These are phyloP conservation scores for Beta corolliflora DNA, from an alignment of 179 eudicot species.

Conservation along the genomic window DNA sequence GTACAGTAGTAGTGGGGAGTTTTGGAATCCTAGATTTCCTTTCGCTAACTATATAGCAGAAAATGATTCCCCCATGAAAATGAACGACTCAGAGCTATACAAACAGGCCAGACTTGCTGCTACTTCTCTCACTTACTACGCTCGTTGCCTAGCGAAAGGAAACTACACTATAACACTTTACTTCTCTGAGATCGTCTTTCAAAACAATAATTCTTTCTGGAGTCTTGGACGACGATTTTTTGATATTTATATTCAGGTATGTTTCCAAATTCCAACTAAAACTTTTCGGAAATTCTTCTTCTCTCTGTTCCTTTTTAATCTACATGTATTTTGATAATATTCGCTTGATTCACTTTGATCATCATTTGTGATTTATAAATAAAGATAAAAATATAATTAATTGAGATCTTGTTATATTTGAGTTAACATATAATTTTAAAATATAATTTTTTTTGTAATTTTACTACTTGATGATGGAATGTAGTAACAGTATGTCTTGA, in stretches of 20 bases:
- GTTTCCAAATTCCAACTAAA: background rate
- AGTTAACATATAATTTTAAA: too few species aligned
- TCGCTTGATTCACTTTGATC: too few species aligned
- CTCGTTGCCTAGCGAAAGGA: conserved; percentile 33
- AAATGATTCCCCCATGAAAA: conserved; percentile 9
- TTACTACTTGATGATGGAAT: too few species aligned
- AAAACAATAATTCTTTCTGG: conserved; percentile 4
- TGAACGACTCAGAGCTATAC: conserved; percentile 28
- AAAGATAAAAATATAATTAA: too few species aligned
- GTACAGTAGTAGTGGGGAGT: conserved; percentile 37
- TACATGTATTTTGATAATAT: too few species aligned
- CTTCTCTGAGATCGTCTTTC: conserved; percentile 37
- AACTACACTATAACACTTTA: conserved; percentile 30
- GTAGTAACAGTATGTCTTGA: too few species aligned
- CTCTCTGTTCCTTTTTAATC: too few species aligned
- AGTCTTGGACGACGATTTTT: conserved; percentile 37
- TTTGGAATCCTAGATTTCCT: conserved; percentile 20
- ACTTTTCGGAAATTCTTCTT: background rate
- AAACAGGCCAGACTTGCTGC: conserved; percentile 35
- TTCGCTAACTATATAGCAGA: conserved; percentile 13
- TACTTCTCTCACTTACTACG: conserved; percentile 39
- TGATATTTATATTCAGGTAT: conserved; percentile 38
- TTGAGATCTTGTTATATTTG: too few species aligned
- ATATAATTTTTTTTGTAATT: too few species aligned
- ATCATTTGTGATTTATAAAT: too few species aligned